Conservation (phyloP, 129 eudicot species). For the Tanacetum coccineum region DNA sequence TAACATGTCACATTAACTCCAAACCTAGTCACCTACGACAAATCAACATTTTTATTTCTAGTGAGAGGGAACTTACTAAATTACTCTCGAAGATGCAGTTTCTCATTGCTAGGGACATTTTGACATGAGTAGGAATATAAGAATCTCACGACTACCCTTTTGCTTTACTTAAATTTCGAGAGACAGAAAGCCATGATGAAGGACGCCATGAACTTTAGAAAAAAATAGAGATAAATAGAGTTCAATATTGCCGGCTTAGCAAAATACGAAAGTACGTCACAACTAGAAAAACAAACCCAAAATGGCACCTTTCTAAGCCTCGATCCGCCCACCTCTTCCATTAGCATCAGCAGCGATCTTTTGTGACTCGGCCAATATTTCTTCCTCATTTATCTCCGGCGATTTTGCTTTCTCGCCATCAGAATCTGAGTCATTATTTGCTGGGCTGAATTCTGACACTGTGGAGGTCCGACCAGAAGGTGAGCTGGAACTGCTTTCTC, state of each 20-base stretch:
- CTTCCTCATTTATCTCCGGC: slow-evolving; percentile 39
- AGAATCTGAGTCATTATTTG: slow-evolving; percentile 38
- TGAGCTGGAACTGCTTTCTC: slow-evolving; percentile 33
- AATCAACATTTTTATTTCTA: neutral
- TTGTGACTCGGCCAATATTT: slow-evolving; percentile 30
- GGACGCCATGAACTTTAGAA: slow-evolving; percentile 3
- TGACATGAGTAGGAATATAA: neutral
- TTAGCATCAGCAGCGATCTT: slow-evolving; percentile 34
- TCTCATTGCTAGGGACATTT: neutral
- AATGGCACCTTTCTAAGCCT: slow-evolving; percentile 17
- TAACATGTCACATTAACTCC: neutral
- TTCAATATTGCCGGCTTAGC: slow-evolving; percentile 16
- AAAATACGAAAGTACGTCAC: slow-evolving; percentile 5
- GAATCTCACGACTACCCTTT: neutral
- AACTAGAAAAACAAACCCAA: neutral
- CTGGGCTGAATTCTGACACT: slow-evolving; percentile 13
- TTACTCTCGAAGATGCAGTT: neutral
- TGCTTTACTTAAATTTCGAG: neutral
- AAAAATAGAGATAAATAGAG: slow-evolving; percentile 5
- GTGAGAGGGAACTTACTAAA: slow-evolving; percentile 1
- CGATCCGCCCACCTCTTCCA: slow-evolving; percentile 28
- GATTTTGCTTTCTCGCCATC: slow-evolving; percentile 44
- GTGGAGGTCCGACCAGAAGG: slow-evolving; percentile 15
- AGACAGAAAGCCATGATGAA: neutral
- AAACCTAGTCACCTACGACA: neutral